Percentiles rank a stretch among this genome's conserved stretches.
phyloP scores from a whole-genome alignment of 208 protist species.

The Porcisia hertigi region DNA sequence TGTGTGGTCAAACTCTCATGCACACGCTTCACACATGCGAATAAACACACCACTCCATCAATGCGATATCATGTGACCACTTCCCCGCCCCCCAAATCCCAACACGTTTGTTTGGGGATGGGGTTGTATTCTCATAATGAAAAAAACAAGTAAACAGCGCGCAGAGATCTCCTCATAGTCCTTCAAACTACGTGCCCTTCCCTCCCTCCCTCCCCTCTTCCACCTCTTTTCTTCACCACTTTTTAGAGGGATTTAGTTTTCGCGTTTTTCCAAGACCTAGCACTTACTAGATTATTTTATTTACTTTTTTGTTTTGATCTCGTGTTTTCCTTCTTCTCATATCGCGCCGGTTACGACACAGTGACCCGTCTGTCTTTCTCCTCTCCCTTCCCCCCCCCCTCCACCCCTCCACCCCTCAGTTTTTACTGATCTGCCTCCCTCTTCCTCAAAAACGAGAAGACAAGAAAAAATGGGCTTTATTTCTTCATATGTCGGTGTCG shows the following conservation, averaged over 20 bases:
- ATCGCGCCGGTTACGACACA: too few species aligned
- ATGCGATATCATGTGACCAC: not conserved
- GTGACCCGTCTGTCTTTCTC: too few species aligned
- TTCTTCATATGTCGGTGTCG: conserved; percentile 17
- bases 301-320: not conserved
- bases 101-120: too few species aligned
- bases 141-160: too few species aligned
- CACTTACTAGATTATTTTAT: not conserved
- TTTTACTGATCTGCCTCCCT: not conserved
- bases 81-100: too few species aligned
- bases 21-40: not conserved
- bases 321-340: too few species aligned
- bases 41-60: not conserved
- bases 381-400: too few species aligned
- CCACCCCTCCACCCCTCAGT: not conserved
- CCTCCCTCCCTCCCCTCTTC: not conserved
- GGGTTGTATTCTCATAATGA: too few species aligned
- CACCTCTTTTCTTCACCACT: not conserved
- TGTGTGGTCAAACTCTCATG: not conserved
- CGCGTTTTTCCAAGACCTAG: not conserved
- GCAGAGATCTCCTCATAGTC: too few species aligned
- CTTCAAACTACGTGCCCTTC: too few species aligned
- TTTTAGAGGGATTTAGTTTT: not conserved
- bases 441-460: not conserved
- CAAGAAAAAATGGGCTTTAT: conserved; percentile 34